Conservation (phyloP, 2,329 filamentous ascomycete species). For the Fusarium sp. region DNA sequence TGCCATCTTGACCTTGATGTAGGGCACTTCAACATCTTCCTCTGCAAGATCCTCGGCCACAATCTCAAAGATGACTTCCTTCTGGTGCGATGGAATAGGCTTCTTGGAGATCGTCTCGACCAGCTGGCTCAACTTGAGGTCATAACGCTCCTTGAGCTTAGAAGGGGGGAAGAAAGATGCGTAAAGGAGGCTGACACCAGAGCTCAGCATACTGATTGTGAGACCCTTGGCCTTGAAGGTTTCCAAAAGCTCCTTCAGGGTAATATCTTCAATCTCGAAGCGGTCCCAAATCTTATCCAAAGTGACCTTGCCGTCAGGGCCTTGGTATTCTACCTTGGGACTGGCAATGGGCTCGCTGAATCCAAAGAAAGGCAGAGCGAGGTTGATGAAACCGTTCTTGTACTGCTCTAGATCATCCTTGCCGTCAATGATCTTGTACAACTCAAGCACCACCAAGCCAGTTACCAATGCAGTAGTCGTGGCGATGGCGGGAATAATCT, state of each 20-base stretch:
- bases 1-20: slow-evolving; percentile 86
- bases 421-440: slow-evolving; percentile 96
- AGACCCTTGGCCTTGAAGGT: slow-evolving; percentile 86
- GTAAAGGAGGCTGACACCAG: slow-evolving; percentile 95
- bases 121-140: slow-evolving; percentile 87
- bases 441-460: slow-evolving; percentile 89
- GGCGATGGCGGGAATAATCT: slow-evolving; percentile 98
- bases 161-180: slow-evolving; percentile 88
- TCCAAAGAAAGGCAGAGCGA: slow-evolving; percentile 96
- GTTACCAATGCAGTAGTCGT: slow-evolving; percentile 97
- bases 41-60: slow-evolving; percentile 89
- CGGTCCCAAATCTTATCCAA: slow-evolving; percentile 99
- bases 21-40: slow-evolving; percentile 97
- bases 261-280: slow-evolving; percentile 90
- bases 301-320: slow-evolving; percentile 80
- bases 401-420: slow-evolving; percentile 98
- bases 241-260: slow-evolving; percentile 84
- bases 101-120: slow-evolving; percentile 93
- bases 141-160: slow-evolving; percentile 84
- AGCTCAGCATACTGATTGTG: slow-evolving; percentile 91
- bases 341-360: slow-evolving; percentile 97
- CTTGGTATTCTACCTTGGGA: slow-evolving; percentile 90
- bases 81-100: slow-evolving; percentile 88
- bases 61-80: slow-evolving; percentile 96
- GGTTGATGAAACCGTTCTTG: slow-evolving; percentile 98